Base-by-base conservation (phyloP, 1,139 yeast species). In the Candida dubliniensis region DNA sequence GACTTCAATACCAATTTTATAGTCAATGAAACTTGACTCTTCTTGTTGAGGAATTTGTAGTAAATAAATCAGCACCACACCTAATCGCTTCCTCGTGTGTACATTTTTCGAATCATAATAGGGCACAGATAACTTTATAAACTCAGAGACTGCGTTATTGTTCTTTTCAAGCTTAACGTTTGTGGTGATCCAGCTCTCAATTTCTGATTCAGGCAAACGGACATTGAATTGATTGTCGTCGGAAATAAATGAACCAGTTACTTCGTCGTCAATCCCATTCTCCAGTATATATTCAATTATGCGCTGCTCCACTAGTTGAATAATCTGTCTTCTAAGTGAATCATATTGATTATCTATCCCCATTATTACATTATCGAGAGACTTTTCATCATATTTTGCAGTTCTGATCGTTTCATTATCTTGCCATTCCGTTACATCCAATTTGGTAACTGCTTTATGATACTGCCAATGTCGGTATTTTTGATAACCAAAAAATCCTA, bases 321-420 rank as follows among this genome's bases (percentile, higher is more conserved):
- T 42, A 3, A 70, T 48, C 46, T 72, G 71, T 10, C 47, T 38
- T 41, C 57, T 61, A 46, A 71, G 65, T 43, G 64, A 63, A 46
- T 70, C 76, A 50, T 56, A 72, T 49, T 69, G 68, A 48, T 58
- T 68, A 10, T 73, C 76, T 25, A 72, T 59, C 2, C 74, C 76
- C n/a, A 56, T 46, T 10, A 64, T 29, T 4, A 67, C 69, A 46
- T 66, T 64, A 25, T 57, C 52, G 9, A 69, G 44, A 33, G 57
- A 61, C 10, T 62, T 48, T 47, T 70, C 76, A 46, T 72, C 71
- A 51, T 73, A 74, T 30, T 55, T 54, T 13, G 54, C 52, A 26
- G 72, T 53, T 8, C 54, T 48, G 3, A 69, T 54, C n/a, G 43
- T 52, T 27, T 53, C 53, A 12, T 47, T 42, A 9, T 46, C 51